phyloP scores from a whole-genome alignment of 768 basidiomycete species.

The Pleurotus citrinopileatus region DNA sequence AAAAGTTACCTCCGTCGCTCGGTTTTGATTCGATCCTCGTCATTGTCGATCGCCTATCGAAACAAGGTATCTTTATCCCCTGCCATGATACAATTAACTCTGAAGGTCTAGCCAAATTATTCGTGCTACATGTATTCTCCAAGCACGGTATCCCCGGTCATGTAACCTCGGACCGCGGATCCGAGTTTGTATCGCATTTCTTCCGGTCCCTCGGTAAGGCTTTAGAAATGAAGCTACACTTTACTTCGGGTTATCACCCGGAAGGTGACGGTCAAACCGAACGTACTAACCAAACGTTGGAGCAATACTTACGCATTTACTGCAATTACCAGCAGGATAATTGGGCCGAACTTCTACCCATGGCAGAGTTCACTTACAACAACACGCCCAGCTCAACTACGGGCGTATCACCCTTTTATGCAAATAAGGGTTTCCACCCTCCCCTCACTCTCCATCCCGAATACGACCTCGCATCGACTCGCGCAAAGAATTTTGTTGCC shows the following conservation, averaged over 20 bases:
- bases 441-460: conserved; percentile 27
- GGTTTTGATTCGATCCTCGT: conserved; percentile 34
- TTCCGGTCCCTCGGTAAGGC: conserved; percentile 15
- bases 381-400: conserved; percentile 30
- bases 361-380: conserved; percentile 42
- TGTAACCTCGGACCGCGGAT: conserved; percentile 32
- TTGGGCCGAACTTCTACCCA: conserved; percentile 36
- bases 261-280: conserved; percentile 39
- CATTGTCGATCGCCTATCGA: conserved; percentile 37
- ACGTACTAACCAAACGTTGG: conserved; percentile 35
- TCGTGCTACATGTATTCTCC: conserved; percentile 30
- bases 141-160: conserved; percentile 30
- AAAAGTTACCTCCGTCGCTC: conserved; percentile 34
- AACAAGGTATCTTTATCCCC: conserved; percentile 40
- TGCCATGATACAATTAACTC: conserved; percentile 15
- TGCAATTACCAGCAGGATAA: conserved; percentile 37
- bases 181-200: conserved; percentile 30
- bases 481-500: too few species aligned
- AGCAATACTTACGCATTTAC: conserved; percentile 33
- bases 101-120: conserved; percentile 28
- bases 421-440: conserved; percentile 30
- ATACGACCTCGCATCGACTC: conserved; percentile 24
- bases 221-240: conserved; percentile 16
- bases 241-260: conserved; percentile 41
- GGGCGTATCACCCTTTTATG: conserved; percentile 32